These are phyloP conservation scores for Bolboschoenus planiculmis DNA, from an alignment of 176 grass and related monocot genomes.

Conservation along the genomic window DNA sequence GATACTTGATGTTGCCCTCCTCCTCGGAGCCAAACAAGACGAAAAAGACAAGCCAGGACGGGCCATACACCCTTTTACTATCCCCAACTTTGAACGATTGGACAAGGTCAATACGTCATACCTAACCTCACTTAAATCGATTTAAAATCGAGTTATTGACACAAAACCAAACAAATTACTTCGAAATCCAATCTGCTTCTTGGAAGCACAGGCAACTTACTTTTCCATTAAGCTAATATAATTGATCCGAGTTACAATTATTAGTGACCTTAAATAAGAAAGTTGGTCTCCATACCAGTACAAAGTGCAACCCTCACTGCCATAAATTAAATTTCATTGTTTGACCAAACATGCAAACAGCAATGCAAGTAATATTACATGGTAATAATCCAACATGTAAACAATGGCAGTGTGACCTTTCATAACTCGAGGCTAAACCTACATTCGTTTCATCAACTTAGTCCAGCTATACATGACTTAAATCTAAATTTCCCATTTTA, in stretches of 20 bases:
- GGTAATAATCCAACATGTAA: slow-evolving; percentile 8
- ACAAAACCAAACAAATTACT: neutral
- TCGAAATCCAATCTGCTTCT: neutral
- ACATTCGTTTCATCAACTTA: slow-evolving; percentile 12
- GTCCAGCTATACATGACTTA: slow-evolving; percentile 15
- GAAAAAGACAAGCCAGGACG: too few species aligned
- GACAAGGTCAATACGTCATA: too few species aligned
- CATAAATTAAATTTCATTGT: slow-evolving; percentile 14
- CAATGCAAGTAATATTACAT: slow-evolving; percentile 8
- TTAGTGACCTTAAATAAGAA: slow-evolving; percentile 15
- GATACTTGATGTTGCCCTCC: too few species aligned
- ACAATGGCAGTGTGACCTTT: neutral
- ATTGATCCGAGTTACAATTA: slow-evolving; percentile 28
- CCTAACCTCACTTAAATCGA: too few species aligned
- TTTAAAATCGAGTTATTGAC: neutral
- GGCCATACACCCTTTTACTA: too few species aligned
- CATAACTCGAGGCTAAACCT: neutral
- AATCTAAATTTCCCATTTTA: slow-evolving; percentile 1
- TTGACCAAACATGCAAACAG: neutral
- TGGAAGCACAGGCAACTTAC: neutral
- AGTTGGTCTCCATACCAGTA: slow-evolving; percentile 7
- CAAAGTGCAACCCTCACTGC: slow-evolving; percentile 17
- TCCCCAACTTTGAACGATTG: too few species aligned
- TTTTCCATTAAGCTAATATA: slow-evolving; percentile 13
- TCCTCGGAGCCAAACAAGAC: too few species aligned